Evolutionary conservation across 768 basidiomycete species (phyloP).

Genomic region (Lactifluus volemus): DNA sequence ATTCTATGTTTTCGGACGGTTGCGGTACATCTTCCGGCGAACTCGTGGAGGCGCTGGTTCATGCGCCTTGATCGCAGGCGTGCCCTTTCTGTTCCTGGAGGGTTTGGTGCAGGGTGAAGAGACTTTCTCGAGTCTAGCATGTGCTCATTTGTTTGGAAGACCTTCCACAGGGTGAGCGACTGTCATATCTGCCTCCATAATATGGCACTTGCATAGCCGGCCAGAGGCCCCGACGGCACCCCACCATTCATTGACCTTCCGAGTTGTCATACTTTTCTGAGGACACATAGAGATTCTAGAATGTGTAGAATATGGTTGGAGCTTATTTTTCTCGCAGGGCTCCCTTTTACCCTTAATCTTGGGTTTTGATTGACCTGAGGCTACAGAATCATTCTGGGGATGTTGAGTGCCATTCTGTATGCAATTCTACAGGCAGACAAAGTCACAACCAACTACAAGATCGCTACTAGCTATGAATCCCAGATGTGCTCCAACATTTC

Average conservation of each 20-base stretch:
- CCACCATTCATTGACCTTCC: neutral
- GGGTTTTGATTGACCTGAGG: neutral
- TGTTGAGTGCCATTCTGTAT: too few species aligned
- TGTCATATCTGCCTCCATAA: neutral
- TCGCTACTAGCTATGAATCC: too few species aligned
- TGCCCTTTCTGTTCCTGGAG: neutral
- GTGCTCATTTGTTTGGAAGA: too few species aligned
- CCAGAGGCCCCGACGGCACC: neutral
- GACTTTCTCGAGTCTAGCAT: neutral
- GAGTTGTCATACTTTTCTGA: neutral
- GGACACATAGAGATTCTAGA: neutral
- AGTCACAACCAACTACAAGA: too few species aligned
- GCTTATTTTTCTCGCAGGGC: neutral
- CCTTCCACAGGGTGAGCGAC: neutral
- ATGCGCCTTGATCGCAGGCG: neutral
- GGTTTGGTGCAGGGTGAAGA: neutral
- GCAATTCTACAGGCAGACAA: too few species aligned
- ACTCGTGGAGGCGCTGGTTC: neutral
- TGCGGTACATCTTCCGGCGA: conserved; percentile 16
- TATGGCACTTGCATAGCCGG: neutral
- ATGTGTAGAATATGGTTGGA: neutral
- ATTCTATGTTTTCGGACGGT: conserved; percentile 1
- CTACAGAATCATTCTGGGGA: neutral
- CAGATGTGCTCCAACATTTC: too few species aligned
- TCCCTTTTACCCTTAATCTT: neutral